A percentile compares a stretch with the other conserved stretches of the same genome.
Conservation (phyloP, 306 rosid species). For the Quercus variabilis region DNA sequence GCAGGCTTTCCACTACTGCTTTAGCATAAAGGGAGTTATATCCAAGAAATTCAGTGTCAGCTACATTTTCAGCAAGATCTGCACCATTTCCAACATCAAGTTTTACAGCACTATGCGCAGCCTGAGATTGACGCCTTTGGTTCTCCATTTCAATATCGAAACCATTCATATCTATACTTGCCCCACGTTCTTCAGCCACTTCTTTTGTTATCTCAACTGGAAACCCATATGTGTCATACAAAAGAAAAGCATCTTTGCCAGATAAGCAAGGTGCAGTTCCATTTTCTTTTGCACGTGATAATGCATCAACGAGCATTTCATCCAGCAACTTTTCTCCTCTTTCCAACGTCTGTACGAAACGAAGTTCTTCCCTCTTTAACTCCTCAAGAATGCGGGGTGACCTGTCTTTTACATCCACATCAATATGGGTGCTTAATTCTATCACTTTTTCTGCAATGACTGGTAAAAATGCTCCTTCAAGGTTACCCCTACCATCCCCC, state of each 20-base stretch:
- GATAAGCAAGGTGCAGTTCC: constrained; percentile 65
- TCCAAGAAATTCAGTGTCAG: constrained; percentile 90
- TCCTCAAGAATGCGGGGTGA: constrained; percentile 70
- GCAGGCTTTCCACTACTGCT: constrained; percentile 73
- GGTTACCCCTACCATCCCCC: constrained; percentile 77
- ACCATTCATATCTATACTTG: constrained; percentile 68
- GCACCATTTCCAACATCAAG: constrained; percentile 65
- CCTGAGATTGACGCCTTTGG: constrained; percentile 96
- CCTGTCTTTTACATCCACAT: constrained; percentile 60
- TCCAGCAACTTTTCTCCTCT: constrained; percentile 87
- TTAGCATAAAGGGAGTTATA: constrained; percentile 70
- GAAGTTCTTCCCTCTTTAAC: constrained; percentile 92
- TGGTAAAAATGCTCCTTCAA: constrained; percentile 89
- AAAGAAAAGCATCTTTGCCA: constrained; percentile 88
- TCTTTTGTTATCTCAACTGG: constrained; percentile 92
- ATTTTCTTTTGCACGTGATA: constrained; percentile 52
- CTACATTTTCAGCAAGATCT: constrained; percentile 51
- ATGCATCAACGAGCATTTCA: constrained; percentile 73
- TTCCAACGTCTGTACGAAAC: constrained; percentile 89
- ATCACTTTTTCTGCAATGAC: constrained; percentile 72
- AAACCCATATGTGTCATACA: constrained; percentile 88
- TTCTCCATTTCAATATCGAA: constrained; percentile 92
- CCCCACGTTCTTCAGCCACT: constrained; percentile 90
- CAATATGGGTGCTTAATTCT: constrained; percentile 67
- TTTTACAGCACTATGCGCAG: constrained; percentile 84